Conservation (phyloP, 176 grass and related monocot genomes). For the Dactylis glomerata region DNA sequence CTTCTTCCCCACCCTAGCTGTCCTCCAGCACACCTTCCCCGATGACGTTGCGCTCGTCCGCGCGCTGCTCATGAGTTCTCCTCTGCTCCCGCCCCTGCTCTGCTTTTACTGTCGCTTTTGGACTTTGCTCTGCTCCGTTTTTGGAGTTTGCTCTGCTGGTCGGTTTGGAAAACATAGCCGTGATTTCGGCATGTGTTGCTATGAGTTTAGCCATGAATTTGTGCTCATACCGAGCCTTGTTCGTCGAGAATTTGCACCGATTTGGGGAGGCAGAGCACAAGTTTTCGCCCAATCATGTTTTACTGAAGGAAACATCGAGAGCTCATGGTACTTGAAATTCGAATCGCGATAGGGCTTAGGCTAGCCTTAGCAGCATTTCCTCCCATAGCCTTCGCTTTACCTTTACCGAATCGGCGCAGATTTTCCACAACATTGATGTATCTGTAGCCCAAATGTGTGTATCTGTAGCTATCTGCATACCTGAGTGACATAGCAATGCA, state of each 20-base stretch:
- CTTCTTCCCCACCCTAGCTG: no score
- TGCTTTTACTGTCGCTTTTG: background rate
- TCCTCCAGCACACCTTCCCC: no score
- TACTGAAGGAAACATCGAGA: background rate
- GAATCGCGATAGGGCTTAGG: background rate
- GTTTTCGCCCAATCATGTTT: background rate
- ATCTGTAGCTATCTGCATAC: no score
- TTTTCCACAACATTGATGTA: background rate
- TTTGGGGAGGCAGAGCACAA: background rate
- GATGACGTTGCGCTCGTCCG: conserved; percentile 83
- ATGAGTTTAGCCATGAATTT: background rate
- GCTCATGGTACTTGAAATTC: background rate
- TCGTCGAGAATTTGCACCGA: background rate
- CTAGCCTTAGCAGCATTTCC: background rate
- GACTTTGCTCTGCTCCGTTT: background rate
- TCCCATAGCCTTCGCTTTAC: background rate
- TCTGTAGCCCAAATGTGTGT: no score
- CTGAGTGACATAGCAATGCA: no score
- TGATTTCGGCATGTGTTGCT: no score
- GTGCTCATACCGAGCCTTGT: background rate
- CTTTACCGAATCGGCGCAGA: background rate
- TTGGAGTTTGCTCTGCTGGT: background rate
- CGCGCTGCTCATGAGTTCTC: conserved; percentile 60
- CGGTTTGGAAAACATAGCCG: no score
- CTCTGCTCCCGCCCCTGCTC: background rate